Evolutionary conservation across 1,284 basidiomycete species (phyloP).

Genomic region (Tylopilus microsporus): DNA sequence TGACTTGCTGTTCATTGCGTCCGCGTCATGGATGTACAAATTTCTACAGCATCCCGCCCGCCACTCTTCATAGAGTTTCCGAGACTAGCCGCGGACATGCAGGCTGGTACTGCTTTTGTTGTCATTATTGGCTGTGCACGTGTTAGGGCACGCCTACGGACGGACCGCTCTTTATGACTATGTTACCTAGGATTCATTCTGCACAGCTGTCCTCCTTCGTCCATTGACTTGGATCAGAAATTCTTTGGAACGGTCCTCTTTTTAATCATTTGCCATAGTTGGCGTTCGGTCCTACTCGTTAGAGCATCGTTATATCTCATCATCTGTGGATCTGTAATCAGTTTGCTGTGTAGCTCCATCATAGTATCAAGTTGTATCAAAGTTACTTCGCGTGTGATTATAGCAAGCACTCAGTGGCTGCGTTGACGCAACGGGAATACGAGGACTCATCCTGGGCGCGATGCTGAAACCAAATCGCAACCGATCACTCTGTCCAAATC

Average conservation of each 20-base stretch:
- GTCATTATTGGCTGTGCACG: background rate
- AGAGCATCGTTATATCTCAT: background rate
- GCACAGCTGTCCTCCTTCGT: background rate
- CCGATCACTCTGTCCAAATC: too few relatives aligned
- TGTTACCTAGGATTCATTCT: constrained; percentile 4
- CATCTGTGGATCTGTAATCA: constrained; percentile 1
- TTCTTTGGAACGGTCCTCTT: constrained; percentile 2
- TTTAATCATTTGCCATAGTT: background rate
- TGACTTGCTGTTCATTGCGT: too few relatives aligned
- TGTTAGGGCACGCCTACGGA: background rate
- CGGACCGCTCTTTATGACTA: background rate
- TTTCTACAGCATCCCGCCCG: constrained; percentile 4
- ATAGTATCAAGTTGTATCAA: background rate
- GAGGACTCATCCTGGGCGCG: background rate
- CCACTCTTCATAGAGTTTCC: background rate
- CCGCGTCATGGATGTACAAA: background rate
- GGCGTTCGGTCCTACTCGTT: background rate
- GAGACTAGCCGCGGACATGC: background rate
- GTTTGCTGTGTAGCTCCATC: constrained; percentile 5
- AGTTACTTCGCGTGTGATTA: background rate
- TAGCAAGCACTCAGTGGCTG: background rate
- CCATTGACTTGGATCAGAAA: constrained; percentile 11
- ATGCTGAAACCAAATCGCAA: background rate
- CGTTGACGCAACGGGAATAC: background rate
- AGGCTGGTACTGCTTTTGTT: constrained; percentile 14